Base-by-base conservation (phyloP, 441 rosid genomes). In the Populus hybrid region DNA sequence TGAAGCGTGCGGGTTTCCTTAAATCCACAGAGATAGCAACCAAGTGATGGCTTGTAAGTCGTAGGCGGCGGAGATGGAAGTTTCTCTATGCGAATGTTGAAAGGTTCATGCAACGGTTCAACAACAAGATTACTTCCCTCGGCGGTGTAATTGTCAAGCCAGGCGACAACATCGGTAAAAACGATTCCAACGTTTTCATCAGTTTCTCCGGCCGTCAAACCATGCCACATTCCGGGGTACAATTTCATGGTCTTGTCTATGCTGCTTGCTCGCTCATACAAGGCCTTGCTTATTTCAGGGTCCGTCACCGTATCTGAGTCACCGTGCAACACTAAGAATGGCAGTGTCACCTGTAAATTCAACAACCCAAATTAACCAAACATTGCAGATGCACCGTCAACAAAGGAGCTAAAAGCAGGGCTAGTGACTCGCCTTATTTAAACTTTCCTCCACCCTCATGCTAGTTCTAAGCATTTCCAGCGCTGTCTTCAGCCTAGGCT, bases 151-250 rank as follows among this genome's bases (percentile, higher is more conserved):
- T 78, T 77, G 63, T 93, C 86, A 10, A 94, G 98, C 99, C 99
- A 96, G 4, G 81, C 70, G 11, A 89, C 81, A 67, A 96, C 88
- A 68, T 96, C 97, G 3, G 85, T 88, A 28, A 93, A 94, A 26
- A 96, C 98, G 3, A 89, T 86, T 72, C 86, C 91, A 0, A 92
- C 80, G 82, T 96, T 94, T 3, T 85, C 87, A 1, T 93, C 94
- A 0, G 98, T 91, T 81, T 96, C 99, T 5, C 99, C 99, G 0
- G 90, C 82, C 1, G 98, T 94, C 74, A 96, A 79, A 8, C 76
- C 94, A 64, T 96, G 98, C 98, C 99, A 96, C 99, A 96, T 96
- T 46, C 96, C 95, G 0, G 93, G 90, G 77, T 94, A 96, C 46
- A 94, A 78, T 66, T 88, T 91, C 0, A 96, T 84, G 71, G 94